These are phyloP conservation scores for Acmispon strigosus DNA, from an alignment of 306 rosid species.

Conservation along the genomic window DNA sequence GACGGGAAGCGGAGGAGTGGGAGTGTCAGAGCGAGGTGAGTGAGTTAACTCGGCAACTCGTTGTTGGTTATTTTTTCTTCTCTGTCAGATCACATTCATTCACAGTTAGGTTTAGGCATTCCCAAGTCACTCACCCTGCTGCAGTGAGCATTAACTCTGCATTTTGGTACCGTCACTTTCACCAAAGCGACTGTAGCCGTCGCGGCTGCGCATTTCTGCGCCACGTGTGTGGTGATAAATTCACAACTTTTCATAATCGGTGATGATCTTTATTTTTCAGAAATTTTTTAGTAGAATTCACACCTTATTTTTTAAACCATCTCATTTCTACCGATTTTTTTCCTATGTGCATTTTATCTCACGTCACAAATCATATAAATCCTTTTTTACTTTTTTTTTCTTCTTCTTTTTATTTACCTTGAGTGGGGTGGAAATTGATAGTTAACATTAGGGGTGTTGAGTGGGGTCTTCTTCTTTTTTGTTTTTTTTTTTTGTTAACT, in stretches of 20 bases:
- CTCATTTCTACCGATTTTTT: no score
- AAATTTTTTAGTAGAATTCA: not conserved
- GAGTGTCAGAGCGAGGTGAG: constrained; percentile 70
- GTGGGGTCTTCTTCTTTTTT: no score
- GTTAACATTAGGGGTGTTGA: no score
- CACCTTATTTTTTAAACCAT: not conserved
- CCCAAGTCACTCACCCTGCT: no score
- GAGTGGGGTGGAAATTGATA: no score
- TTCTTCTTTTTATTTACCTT: no score
- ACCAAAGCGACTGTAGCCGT: not conserved
- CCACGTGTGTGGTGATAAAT: not conserved
- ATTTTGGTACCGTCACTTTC: not conserved
- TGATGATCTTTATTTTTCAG: no score
- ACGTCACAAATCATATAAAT: no score
- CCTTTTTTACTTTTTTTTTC: no score
- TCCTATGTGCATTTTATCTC: no score
- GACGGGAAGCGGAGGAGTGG: constrained; percentile 39
- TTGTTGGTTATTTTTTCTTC: not conserved
- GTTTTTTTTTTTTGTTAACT: no score
- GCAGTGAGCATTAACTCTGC: not conserved
- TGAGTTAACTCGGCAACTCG: not conserved
- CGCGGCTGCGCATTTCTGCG: not conserved
- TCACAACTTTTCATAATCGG: no score
- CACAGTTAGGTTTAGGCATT: not conserved
- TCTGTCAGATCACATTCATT: not conserved